phyloP scores from a whole-genome alignment of 148 eudicot genomes.

The Camellia lanceoleosa region DNA sequence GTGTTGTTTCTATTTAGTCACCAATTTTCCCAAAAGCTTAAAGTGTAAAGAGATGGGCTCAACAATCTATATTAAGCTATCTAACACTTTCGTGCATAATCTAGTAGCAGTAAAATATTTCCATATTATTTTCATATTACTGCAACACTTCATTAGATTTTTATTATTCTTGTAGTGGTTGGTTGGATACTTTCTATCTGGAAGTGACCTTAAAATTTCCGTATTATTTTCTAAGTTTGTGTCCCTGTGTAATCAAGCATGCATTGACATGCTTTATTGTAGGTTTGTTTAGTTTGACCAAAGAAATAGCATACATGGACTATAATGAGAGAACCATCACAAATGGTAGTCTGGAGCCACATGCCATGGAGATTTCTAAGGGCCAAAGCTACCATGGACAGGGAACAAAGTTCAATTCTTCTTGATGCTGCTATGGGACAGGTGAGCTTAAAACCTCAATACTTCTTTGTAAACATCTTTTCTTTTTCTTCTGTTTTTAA shows the following conservation, averaged over 20 bases:
- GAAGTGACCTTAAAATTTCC: background rate
- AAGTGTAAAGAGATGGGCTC: too few relatives aligned
- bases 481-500: background rate
- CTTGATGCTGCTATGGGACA: slow-evolving; percentile 98
- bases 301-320: slow-evolving; percentile 76
- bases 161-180: too few relatives aligned
- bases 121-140: too few relatives aligned
- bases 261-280: background rate
- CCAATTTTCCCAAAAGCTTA: too few relatives aligned
- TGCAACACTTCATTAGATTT: too few relatives aligned
- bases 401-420: slow-evolving; percentile 66
- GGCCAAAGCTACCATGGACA: slow-evolving; percentile 52
- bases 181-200: background rate
- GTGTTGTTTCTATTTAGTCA: too few relatives aligned
- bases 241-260: background rate
- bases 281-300: slow-evolving; percentile 97
- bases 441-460: slow-evolving; percentile 33
- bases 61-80: too few relatives aligned
- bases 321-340: slow-evolving; percentile 85
- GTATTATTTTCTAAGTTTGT: background rate
- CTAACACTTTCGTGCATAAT: too few relatives aligned
- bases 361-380: slow-evolving; percentile 70
- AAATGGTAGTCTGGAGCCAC: slow-evolving; percentile 91
- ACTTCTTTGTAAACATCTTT: background rate
- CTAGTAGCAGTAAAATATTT: too few relatives aligned